phyloP scores from a whole-genome alignment of 1,139 yeast species.

The Taphrina wiesneri region DNA sequence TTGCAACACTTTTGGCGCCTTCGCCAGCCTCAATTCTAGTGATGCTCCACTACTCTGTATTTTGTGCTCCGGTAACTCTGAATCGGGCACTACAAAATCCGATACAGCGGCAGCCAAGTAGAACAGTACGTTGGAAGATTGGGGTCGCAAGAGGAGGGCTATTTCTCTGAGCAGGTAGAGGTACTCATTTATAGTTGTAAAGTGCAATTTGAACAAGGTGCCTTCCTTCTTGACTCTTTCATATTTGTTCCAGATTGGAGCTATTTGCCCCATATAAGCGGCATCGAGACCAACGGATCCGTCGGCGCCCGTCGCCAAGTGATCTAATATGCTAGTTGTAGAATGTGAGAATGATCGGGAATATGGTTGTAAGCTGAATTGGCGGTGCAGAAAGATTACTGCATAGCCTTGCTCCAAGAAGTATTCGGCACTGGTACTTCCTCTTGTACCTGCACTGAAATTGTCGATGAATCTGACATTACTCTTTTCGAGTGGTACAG shows the following conservation, averaged over 20 bases:
- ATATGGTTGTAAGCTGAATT: conserved; percentile 86
- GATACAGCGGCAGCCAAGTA: conserved; percentile 97
- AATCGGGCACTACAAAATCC: conserved; percentile 87
- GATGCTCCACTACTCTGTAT: conserved; percentile 68
- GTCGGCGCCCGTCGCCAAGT: conserved; percentile 51
- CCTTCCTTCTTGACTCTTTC: conserved; percentile 55
- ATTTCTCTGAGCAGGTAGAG: conserved; percentile 74
- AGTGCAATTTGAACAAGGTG: conserved; percentile 70
- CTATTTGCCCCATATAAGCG: not conserved
- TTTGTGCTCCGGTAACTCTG: conserved; percentile 86
- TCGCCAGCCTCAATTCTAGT: conserved; percentile 80
- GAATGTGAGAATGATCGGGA: conserved; percentile 82
- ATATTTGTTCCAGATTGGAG: not conserved
- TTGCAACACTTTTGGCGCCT: conserved; percentile 90
- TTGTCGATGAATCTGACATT: conserved; percentile 96
- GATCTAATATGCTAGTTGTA: conserved; percentile 81
- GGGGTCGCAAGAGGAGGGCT: conserved; percentile 58
- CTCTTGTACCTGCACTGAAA: conserved; percentile 96
- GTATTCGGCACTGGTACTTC: conserved; percentile 93
- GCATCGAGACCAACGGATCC: conserved; percentile 16
- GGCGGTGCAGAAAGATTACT: conserved; percentile 87
- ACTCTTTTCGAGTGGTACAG: conserved; percentile 94
- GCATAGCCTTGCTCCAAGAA: conserved; percentile 83
- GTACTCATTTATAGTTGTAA: conserved; percentile 93
- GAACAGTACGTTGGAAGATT: conserved; percentile 61